These are phyloP conservation scores for Kodamaea kakaduensis DNA, from an alignment of 805 yeast genomes.

Conservation along the genomic window DNA sequence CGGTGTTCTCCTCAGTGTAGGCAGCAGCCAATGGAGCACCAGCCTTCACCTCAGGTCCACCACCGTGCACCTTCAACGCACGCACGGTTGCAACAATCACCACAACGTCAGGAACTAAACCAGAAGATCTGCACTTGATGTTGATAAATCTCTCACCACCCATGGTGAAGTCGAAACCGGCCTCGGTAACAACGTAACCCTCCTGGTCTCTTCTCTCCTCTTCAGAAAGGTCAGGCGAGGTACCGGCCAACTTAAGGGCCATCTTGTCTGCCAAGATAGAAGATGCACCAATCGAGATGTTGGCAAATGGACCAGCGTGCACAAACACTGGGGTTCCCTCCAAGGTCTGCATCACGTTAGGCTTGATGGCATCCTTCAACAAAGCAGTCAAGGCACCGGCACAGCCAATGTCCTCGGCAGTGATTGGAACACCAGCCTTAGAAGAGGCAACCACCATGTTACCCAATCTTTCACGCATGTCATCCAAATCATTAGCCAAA, in stretches of 20 bases:
- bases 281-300: slow-evolving; percentile 82
- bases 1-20: slow-evolving; percentile 68
- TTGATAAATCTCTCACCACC: slow-evolving; percentile 86
- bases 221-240: slow-evolving; percentile 42
- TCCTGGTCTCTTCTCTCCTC: slow-evolving; percentile 46
- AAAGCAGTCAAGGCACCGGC: slow-evolving; percentile 84
- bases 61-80: slow-evolving; percentile 83
- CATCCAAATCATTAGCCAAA: slow-evolving; percentile 62
- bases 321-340: slow-evolving; percentile 87
- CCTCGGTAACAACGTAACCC: slow-evolving; percentile 83
- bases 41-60: slow-evolving; percentile 84
- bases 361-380: slow-evolving; percentile 77
- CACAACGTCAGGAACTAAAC: slow-evolving; percentile 70
- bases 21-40: slow-evolving; percentile 75
- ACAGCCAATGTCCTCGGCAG: slow-evolving; percentile 80
- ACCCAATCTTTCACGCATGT: slow-evolving; percentile 72
- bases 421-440: slow-evolving; percentile 64
- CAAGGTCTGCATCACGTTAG: slow-evolving; percentile 81
- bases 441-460: slow-evolving; percentile 71
- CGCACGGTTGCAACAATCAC: slow-evolving; percentile 81
- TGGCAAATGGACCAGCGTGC: slow-evolving; percentile 88
- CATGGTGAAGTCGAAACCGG: slow-evolving; percentile 89
- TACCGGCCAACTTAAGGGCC: slow-evolving; percentile 77
- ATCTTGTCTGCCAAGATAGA: slow-evolving; percentile 77
- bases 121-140: slow-evolving; percentile 80